A percentile compares a stretch with the other conserved stretches of the same genome.
These are phyloP conservation scores for Forsythia viridissima DNA, from an alignment of 257 asterid genomes.

Conservation along the genomic window DNA sequence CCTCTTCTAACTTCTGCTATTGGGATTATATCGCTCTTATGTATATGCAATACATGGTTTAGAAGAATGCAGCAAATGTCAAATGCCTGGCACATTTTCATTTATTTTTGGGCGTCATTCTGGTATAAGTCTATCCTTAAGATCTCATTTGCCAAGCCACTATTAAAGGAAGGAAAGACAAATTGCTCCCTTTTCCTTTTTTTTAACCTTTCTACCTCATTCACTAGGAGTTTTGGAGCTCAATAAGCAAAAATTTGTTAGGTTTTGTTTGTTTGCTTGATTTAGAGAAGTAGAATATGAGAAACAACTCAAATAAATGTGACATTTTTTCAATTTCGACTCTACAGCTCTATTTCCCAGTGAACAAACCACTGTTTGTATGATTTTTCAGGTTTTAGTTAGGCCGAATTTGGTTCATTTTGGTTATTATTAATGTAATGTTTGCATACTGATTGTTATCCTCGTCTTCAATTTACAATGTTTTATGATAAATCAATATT, in stretches of 20 bases:
- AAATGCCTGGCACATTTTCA: not conserved
- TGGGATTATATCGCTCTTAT: not conserved
- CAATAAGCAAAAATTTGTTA: not conserved
- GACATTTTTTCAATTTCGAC: not conserved
- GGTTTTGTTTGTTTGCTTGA: not conserved
- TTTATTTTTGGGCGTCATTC: not conserved
- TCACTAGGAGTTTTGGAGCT: not conserved
- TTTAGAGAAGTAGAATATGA: not conserved
- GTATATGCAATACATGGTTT: not conserved
- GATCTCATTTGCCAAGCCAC: not conserved
- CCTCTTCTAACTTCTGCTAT: not conserved
- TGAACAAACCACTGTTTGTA: not conserved
- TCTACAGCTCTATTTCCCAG: slow-evolving; percentile 1
- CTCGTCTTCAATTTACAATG: not conserved
- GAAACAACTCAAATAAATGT: slow-evolving; percentile 4
- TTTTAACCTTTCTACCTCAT: not conserved
- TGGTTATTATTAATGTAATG: slow-evolving; percentile 9
- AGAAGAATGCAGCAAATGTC: not conserved
- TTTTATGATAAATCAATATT: slow-evolving; percentile 17
- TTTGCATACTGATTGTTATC: not conserved
- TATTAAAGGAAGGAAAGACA: not conserved
- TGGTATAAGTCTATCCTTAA: not conserved
- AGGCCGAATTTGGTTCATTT: not conserved
- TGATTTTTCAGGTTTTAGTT: not conserved
- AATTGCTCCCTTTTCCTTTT: not conserved